Conservation (phyloP, 23 red algal genomes). For the Gracilaria domingensis region DNA sequence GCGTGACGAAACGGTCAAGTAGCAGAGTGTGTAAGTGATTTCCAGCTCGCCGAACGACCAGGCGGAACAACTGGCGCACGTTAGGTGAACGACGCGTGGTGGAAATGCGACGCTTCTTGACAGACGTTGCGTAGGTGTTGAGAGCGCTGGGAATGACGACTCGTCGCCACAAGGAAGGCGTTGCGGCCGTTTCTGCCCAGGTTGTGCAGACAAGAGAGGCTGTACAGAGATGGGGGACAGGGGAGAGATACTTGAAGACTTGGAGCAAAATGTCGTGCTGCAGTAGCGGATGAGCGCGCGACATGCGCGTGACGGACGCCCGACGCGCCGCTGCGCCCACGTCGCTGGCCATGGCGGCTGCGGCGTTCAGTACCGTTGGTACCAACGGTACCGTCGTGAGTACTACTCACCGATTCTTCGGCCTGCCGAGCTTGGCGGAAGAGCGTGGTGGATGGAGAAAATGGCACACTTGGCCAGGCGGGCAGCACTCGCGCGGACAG, state of each 20-base stretch:
- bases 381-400: no score
- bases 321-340: no score
- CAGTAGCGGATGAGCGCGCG: not conserved
- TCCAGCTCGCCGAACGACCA: not conserved
- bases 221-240: not conserved
- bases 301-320: not conserved
- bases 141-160: not conserved
- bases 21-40: not conserved
- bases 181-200: not conserved
- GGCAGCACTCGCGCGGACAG: no score
- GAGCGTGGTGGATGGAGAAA: no score
- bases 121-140: not conserved
- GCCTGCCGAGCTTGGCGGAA: no score
- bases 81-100: not conserved
- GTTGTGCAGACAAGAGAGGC: not conserved
- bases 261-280: not conserved
- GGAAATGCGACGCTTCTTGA: not conserved
- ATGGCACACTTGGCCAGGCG: no score
- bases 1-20: not conserved
- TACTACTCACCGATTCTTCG: no score
- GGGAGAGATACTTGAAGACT: not conserved
- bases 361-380: no score
- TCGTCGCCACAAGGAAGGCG: not conserved
- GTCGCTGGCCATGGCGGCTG: no score
- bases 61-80: not conserved